Evolutionary conservation across 2,329 filamentous ascomycete species (phyloP).

Genomic region (Pyricularia pennisetigena): DNA sequence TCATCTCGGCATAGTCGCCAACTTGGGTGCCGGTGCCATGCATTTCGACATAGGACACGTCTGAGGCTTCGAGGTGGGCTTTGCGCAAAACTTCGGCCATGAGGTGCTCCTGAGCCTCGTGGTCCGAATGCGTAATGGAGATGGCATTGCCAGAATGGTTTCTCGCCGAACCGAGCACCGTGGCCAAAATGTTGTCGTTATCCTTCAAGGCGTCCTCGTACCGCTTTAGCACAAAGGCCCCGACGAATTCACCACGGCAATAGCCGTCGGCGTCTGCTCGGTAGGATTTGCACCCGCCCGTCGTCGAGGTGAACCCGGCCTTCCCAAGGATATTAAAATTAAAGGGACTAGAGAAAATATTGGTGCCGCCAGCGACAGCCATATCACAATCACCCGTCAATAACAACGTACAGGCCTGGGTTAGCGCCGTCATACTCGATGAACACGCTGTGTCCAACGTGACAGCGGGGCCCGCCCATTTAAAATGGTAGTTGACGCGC

Average conservation of each 20-base stretch:
- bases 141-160: slow-evolving; percentile 55
- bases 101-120: slow-evolving; percentile 44
- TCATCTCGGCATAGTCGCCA: slow-evolving; percentile 53
- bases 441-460: slow-evolving; percentile 31
- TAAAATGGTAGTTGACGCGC: slow-evolving; percentile 34
- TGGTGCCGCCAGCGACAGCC: slow-evolving; percentile 53
- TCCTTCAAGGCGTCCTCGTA: slow-evolving; percentile 34
- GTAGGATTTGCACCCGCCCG: slow-evolving; percentile 39
- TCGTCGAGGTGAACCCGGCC: slow-evolving; percentile 52
- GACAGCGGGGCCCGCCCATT: slow-evolving; percentile 26
- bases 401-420: slow-evolving; percentile 56
- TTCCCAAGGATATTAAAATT: slow-evolving; percentile 53
- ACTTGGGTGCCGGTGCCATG: slow-evolving; percentile 60
- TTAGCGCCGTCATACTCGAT: slow-evolving; percentile 25
- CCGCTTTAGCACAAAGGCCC: slow-evolving; percentile 32
- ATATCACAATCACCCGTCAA: slow-evolving; percentile 51
- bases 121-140: slow-evolving; percentile 54
- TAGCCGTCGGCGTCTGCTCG: slow-evolving; percentile 56
- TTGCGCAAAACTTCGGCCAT: slow-evolving; percentile 46
- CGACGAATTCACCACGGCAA: slow-evolving; percentile 28
- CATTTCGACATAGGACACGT: slow-evolving; percentile 57
- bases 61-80: slow-evolving; percentile 45
- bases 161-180: slow-evolving; percentile 49
- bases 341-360: slow-evolving; percentile 43
- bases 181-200: slow-evolving; percentile 40